Evolutionary conservation across 1,139 yeast genomes (phyloP), one percentile per base, ranked within the genome.

Genomic region (Yamadazyma trypodendri): DNA sequence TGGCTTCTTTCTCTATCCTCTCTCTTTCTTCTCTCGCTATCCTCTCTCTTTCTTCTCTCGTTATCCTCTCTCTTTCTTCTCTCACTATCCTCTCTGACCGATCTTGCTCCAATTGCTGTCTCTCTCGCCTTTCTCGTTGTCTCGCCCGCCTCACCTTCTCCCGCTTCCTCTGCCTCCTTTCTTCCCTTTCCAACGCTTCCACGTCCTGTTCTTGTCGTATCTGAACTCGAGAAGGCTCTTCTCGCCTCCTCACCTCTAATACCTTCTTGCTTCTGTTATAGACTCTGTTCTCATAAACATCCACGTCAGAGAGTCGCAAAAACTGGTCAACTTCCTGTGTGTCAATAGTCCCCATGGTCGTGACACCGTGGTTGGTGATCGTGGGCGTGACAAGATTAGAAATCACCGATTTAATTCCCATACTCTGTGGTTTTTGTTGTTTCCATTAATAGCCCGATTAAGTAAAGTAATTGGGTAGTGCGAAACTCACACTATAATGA

Each of bases 331-430:
- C 23, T 11, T 35, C 38, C 16, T 18, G 21, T 8, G 8, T 18
- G 21, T 29, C 24, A 17, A 32, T 25, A 2, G 24, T 34, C n/a
- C 40, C 32, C 23, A 29, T 5, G 11, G 11, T 33, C 22, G 15
- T 32, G 10, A 41, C 21, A 11, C 34, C 33, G 1, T 49, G 50
- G 24, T 46, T 46, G 14, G 50, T 45, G 8, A 46, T 36, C 8
- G 46, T 45, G 4, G 50, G 50, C 11, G 48, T 46, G n/a, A 46
- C 48, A n/a, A 45, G 32, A 20, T 31, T 40, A 5, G 25, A 34
- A 12, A 46, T 33, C 2, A 46, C 36, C 9, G 45, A 36, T 30
- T 45, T 46, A 7, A 46, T 30, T 22, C 45, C 41, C 50, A 46
- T 46, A 23, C 21, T 6, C 5, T 6, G 8, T 18, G 21, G 21